A percentile compares a stretch with the other conserved stretches of the same genome.
These are phyloP conservation scores for Arabis alpina DNA, from an alignment of 345 rosid species.

Conservation along the genomic window DNA sequence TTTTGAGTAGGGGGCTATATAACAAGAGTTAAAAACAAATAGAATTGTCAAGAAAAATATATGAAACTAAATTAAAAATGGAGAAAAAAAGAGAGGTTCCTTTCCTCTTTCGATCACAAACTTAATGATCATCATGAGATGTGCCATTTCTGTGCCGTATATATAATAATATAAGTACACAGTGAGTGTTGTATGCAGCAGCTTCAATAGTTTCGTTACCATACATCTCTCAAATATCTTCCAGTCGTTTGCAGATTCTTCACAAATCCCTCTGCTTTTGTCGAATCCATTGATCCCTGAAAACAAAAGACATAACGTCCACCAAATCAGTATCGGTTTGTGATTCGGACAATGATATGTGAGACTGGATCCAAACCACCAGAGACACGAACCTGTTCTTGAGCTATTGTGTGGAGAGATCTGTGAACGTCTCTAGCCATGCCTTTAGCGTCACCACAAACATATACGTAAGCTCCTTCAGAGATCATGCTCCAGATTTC, in stretches of 20 bases:
- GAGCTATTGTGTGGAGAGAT: conserved; percentile 77
- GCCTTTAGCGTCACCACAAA: conserved; percentile 99
- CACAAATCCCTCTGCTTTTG: conserved; percentile 86
- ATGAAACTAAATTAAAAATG: conserved; percentile 20
- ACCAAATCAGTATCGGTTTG: conserved; percentile 16
- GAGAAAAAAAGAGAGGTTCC: neutral
- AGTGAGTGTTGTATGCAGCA: conserved; percentile 3
- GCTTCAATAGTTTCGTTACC: conserved; percentile 30
- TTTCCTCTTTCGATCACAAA: conserved; percentile 36
- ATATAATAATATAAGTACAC: conserved; percentile 33
- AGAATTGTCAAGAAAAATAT: conserved; percentile 15
- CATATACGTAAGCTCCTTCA: conserved; percentile 81
- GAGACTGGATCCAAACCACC: neutral
- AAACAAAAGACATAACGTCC: conserved; percentile 1
- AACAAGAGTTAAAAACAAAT: conserved; percentile 33
- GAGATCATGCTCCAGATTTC: conserved; percentile 85
- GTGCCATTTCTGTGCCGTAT: conserved; percentile 34
- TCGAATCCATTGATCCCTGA: conserved; percentile 79
- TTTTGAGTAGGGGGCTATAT: conserved; percentile 17
- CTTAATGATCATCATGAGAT: conserved; percentile 30
- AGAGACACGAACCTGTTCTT: conserved; percentile 70
- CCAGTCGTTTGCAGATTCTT: conserved; percentile 88
- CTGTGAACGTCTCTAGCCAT: conserved; percentile 98
- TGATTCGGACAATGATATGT: conserved; percentile 9
- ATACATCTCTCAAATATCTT: conserved; percentile 88